Evolutionary conservation across 345 rosid genomes (phyloP), one percentile per base, ranked within the genome.

Genomic region (Cardamine chenopodiifolia): DNA sequence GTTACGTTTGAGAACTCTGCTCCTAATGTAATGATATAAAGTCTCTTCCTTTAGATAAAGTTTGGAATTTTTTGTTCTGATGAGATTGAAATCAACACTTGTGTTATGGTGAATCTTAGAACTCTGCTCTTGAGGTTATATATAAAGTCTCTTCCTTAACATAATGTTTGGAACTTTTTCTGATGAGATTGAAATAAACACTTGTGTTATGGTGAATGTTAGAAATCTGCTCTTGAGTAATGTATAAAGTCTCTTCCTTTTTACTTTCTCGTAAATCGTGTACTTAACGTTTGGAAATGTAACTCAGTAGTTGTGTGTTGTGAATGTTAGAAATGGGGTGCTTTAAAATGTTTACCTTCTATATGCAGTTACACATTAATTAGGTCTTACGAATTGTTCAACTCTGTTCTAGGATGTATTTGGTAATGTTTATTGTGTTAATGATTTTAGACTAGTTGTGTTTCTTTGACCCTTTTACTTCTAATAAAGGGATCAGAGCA

Each of bases 1-100:
- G 75, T 95, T 85, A 95, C 99, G 8, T 92, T 95, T 68, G 97
- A 95, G 85, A 95, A 95, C 74, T 92, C 97, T 70, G 62, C 97
- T 76, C 97, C 99, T 55, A 80, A 87, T 89, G 97, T 94, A 67
- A 19, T 66, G 0, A 2, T 39, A 1, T 62, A 52, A 15, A 18
- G 58, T 37, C 23, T 69, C 18, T 65, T 56, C 45, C 60, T 53
- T 19, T 17, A n/a, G 9, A 15, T 6, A 44, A 44, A n/a, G 7
- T 44, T 44, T 15, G 9, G 0, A 44, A 42, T 0, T 44, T 42
- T 14, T 42, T 49, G 0, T 49, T 9, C 2, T 49, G 25, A 3
- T 18, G 10, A 17, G 11, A 17, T 18, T 19, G 6, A 9, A 49
- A 49, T 49, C 54, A 49, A 19, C 13, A 19, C 13, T 18, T 49